These are phyloP conservation scores for grape (Vitis vinifera) DNA, from an alignment of 164 flowering plant genomes.

Conservation along the genomic window DNA sequence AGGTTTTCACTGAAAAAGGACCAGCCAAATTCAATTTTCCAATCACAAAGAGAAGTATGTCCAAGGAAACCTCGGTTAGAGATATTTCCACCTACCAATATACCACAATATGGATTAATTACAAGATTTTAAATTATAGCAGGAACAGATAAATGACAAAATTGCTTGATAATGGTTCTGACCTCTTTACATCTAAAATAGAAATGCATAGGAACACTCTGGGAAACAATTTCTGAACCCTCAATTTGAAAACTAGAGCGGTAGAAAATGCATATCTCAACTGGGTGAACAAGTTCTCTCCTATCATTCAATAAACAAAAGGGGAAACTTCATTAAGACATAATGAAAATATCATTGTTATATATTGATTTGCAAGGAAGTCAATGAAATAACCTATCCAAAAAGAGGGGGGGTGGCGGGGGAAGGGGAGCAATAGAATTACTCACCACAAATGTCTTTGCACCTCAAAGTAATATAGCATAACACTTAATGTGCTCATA, in stretches of 20 bases:
- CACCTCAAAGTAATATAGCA: constrained; percentile 60
- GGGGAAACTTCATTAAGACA: neutral
- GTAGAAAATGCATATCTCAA: constrained; percentile 55
- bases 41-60: constrained; percentile 69
- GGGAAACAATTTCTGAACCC: constrained; percentile 25
- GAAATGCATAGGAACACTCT: constrained; percentile 46
- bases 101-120: constrained; percentile 2
- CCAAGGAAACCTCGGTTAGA: constrained; percentile 77
- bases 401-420: neutral
- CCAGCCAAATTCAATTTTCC: constrained; percentile 86
- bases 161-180: neutral
- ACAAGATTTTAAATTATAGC: neutral
- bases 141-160: neutral
- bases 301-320: constrained; percentile 36
- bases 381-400: neutral
- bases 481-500: constrained; percentile 46
- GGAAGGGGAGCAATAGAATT: neutral
- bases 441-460: constrained; percentile 65
- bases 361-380: neutral
- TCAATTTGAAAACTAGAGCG: constrained; percentile 36
- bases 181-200: constrained; percentile 67
- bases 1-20: constrained; percentile 71
- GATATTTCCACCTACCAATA: constrained; percentile 58
- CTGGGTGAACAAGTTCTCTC: constrained; percentile 71
- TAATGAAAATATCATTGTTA: neutral